Base-by-base conservation (phyloP, 2,329 filamentous ascomycete species). In the Gaeumannomyces sp. region DNA sequence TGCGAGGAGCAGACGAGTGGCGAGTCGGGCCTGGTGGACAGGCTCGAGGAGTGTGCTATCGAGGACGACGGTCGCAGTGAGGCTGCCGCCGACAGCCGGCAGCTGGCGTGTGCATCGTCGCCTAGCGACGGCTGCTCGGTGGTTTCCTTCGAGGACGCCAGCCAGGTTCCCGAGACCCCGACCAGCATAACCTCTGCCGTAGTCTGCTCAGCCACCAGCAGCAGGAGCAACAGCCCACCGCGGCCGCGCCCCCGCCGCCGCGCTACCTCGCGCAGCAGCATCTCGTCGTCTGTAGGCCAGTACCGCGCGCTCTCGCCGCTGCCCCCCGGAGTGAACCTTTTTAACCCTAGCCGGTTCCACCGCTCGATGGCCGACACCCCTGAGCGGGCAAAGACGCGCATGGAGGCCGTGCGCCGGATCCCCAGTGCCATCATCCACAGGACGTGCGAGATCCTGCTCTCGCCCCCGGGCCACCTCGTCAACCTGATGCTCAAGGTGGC, bases 401-500 rank as follows among this genome's bases (percentile, higher is more conserved):
- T 83, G 6, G 76, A 78, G 50, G 77, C 79, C 0, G 77, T 83
- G 45, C 80, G 81, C 63, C 78, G 82, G 59, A 78, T 89, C 35
- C 84, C 86, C 1, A 79, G 85, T 62, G 83, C 87, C 3, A 84
- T 96, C 35, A 83, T 96, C 31, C 85, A 89, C 65, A 93, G 91
- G 76, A 93, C 92, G 0, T 88, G 85, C 68, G 87, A 91, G 63
- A 83, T 95, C 35, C 82, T 96, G 4, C 78, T 97, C 19, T 87
- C 90, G 0, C 92, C 92, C n/a, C 92, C 93, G 0, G 85, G 89
- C 22, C 87, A 93, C 70, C 83, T 96, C 2, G 84, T 96, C 50
- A 82, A 86, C 31, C 80, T 96, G 57, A 93, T 97, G 82, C 83
- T 97, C 5, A 87, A 87, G 65, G 91, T 97, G 65, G 91, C 93